These are phyloP conservation scores for Syzygium aqueum DNA, from an alignment of 345 rosid genomes.

Conservation along the genomic window DNA sequence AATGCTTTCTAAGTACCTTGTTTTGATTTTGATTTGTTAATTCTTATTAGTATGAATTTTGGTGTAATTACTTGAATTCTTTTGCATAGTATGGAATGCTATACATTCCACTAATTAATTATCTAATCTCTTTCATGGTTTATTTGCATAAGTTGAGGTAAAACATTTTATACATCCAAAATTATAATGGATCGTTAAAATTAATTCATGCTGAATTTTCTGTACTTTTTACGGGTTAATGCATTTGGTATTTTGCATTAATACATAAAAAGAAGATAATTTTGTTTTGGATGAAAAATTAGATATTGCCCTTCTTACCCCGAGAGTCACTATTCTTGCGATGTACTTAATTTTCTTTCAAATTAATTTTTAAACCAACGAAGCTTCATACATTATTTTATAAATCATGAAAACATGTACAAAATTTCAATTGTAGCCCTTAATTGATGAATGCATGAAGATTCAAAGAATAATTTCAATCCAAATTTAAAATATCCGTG, in stretches of 20 bases:
- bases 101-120: neutral
- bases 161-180: neutral
- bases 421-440: neutral
- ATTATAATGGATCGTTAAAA: neutral
- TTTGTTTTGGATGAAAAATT: neutral
- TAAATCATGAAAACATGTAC: neutral
- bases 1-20: neutral
- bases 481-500: neutral
- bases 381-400: neutral
- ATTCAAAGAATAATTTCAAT: neutral
- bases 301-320: neutral
- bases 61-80: neutral
- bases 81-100: neutral
- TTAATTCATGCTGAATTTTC: neutral
- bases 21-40: neutral
- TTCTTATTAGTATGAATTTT: neutral
- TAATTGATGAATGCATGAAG: neutral
- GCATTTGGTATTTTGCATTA: neutral
- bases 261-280: neutral
- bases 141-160: neutral
- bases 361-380: neutral
- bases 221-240: neutral
- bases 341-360: neutral
- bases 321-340: neutral
- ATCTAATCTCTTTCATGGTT: fast-evolving